These are phyloP conservation scores for Jaminaea rosea DNA, from an alignment of 1,284 basidiomycete species.

Conservation along the genomic window DNA sequence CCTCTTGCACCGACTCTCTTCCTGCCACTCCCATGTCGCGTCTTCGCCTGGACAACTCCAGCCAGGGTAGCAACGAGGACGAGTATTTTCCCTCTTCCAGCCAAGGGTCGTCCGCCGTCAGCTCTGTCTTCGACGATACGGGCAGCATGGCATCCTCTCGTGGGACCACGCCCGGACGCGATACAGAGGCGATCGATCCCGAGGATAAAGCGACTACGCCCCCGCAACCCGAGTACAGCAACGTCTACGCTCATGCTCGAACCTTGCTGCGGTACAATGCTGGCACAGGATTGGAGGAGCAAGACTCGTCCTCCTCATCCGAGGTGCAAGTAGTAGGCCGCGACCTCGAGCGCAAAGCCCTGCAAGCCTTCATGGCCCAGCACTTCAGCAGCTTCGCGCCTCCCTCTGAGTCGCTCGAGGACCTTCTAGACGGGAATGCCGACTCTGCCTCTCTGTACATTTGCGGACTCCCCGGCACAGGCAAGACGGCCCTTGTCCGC, in stretches of 20 bases:
- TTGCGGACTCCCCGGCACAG: constrained; percentile 50
- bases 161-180: neutral
- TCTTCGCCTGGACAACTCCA: constrained; percentile 7
- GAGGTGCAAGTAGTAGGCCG: constrained; percentile 43
- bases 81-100: constrained; percentile 27
- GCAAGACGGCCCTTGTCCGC: constrained; percentile 49
- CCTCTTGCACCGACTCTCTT: too few species aligned
- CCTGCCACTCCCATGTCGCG: constrained; percentile 1
- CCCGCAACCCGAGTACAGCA: constrained; percentile 20
- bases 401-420: constrained; percentile 4
- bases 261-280: constrained; percentile 42
- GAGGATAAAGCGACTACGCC: constrained; percentile 10
- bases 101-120: constrained; percentile 17
- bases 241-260: constrained; percentile 47
- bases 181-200: constrained; percentile 3
- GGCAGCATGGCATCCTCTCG: neutral
- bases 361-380: constrained; percentile 39
- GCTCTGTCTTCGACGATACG: constrained; percentile 19
- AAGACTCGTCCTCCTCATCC: constrained; percentile 15
- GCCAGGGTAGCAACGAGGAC: constrained; percentile 17
- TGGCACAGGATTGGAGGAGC: constrained; percentile 14
- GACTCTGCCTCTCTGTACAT: constrained; percentile 45
- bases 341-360: constrained; percentile 29
- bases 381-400: constrained; percentile 24
- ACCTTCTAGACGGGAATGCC: constrained; percentile 26